phyloP scores from a whole-genome alignment of 2,329 filamentous ascomycete species.

The Talaromyces albobiverticillius region DNA sequence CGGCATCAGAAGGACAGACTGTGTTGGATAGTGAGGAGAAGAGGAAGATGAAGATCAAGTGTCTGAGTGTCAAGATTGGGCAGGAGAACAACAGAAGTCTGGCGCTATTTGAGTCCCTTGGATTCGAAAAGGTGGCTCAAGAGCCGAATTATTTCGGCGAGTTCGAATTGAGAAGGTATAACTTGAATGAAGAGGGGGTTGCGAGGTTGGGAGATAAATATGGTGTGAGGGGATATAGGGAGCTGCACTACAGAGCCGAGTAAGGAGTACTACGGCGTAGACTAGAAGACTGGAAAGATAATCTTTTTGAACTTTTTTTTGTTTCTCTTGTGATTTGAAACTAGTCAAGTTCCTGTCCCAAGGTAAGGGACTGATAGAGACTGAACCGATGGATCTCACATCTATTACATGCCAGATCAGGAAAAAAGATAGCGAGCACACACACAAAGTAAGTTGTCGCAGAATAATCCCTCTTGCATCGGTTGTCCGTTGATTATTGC shows the following conservation, averaged over 20 bases:
- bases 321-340: constrained; percentile 5
- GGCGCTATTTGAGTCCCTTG: constrained; percentile 58
- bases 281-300: background rate
- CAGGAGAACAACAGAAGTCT: constrained; percentile 57
- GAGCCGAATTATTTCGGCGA: constrained; percentile 66
- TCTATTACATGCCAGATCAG: background rate
- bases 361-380: background rate
- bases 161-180: constrained; percentile 53
- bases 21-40: too few species aligned
- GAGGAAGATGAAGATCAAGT: constrained; percentile 24
- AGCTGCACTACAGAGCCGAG: constrained; percentile 34
- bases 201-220: constrained; percentile 27
- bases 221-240: constrained; percentile 35
- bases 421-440: background rate
- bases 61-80: constrained; percentile 62
- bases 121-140: constrained; percentile 52
- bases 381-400: background rate
- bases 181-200: constrained; percentile 27
- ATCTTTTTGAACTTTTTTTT: constrained; percentile 13
- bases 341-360: background rate
- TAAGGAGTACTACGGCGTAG: background rate
- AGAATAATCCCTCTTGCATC: background rate
- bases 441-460: background rate
- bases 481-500: background rate
- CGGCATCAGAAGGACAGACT: constrained; percentile 11